Evolutionary conservation across 2,329 filamentous ascomycete species (phyloP).

Genomic region (Fusarium azukiicola): DNA sequence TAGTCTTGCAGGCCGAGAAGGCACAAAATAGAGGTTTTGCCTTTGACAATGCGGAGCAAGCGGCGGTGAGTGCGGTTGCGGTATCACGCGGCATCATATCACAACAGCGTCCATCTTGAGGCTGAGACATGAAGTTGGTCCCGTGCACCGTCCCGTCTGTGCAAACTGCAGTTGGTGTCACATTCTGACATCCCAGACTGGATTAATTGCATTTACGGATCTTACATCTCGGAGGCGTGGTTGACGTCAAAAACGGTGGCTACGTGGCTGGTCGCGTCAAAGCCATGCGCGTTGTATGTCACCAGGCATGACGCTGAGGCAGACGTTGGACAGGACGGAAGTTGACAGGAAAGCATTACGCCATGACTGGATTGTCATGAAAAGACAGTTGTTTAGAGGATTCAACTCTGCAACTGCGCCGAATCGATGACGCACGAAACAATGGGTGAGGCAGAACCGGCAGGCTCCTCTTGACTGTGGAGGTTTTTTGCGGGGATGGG

Average conservation of each 20-base stretch:
- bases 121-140: slow-evolving; percentile 34
- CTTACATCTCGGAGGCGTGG: slow-evolving; percentile 20
- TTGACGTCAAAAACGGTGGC: slow-evolving; percentile 35
- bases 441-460: slow-evolving; percentile 7
- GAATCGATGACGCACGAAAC: slow-evolving; percentile 43
- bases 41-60: slow-evolving; percentile 24
- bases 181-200: slow-evolving; percentile 5
- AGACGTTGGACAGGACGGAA: slow-evolving; percentile 17
- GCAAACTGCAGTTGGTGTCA: slow-evolving; percentile 27
- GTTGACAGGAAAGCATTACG: slow-evolving; percentile 9
- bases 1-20: slow-evolving; percentile 46
- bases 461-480: slow-evolving; percentile 10
- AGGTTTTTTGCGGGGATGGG: slow-evolving; percentile 44
- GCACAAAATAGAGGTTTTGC: slow-evolving; percentile 40
- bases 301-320: slow-evolving; percentile 29
- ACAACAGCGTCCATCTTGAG: not conserved
- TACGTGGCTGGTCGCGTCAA: slow-evolving; percentile 44
- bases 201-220: slow-evolving; percentile 20
- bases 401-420: not conserved
- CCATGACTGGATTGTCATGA: not conserved
- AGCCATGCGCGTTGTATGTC: slow-evolving; percentile 43
- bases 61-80: slow-evolving; percentile 44
- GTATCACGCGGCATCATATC: slow-evolving; percentile 6
- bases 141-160: slow-evolving; percentile 37
- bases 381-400: not conserved